Base-by-base conservation (phyloP, 1,284 basidiomycete species). In the Pterulicium gracile region DNA sequence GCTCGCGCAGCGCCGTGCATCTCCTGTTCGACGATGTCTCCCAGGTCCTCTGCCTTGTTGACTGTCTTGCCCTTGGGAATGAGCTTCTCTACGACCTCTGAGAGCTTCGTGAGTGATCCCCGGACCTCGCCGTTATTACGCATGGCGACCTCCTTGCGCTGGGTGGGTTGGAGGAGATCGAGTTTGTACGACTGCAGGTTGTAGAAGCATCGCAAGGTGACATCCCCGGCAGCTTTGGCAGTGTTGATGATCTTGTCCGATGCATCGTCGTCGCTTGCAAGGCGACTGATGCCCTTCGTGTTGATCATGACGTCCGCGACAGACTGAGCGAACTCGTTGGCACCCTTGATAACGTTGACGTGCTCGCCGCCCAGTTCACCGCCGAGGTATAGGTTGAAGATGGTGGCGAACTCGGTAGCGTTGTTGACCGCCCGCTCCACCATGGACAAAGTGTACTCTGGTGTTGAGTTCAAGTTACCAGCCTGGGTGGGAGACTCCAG, bases 381-480 rank as follows among this genome's bases (percentile, higher is more conserved):
- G 47, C 83, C 79, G 17, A 98, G 75, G 66, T 91, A 91, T 13
- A 96, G 77, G 62, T 91, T 92, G 72, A 94, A 98, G 44, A 93
- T 75, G 18, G 89, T 89, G 10, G 94, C 93, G 60, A 99, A 98
- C 61, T 98, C 95, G 50, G 84, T 98, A 14, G 92, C 88, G 56
- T 88, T 94, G 57, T 89, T 90, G 62, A 85, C 73, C 3, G 92
- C 87, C 69, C 98, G 98, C 64, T 99, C 96, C 57, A 98, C 92
- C 84, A 98, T 93, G 7, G 96, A 98, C 19, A 98, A 70, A 0
- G 94, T 96, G 61, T 98, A 98, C 61, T 97, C 94, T 13, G 96
- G 95, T 1, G 96, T 98, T 4, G 95, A 93, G 54, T 88, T 95
- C 52, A 88, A 78, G 68, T 98, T 98, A 39, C 95, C 96, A 4